Percentiles rank a stretch among this genome's conserved stretches.
phyloP scores from a whole-genome alignment of 2,329 filamentous ascomycete species.

The Fusarium falciforme region DNA sequence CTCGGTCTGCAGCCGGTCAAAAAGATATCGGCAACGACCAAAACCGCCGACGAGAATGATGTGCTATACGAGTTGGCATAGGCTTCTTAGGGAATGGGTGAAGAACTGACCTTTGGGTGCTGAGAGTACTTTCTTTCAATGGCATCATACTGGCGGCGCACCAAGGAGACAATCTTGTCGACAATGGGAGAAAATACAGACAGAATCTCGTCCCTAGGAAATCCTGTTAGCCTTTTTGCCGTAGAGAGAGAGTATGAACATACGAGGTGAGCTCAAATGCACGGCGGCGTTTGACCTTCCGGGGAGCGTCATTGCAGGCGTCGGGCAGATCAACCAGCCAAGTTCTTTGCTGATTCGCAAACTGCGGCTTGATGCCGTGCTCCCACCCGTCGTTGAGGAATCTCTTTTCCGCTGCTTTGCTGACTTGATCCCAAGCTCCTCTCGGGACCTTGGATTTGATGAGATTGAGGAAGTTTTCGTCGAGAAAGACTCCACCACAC shows the following conservation, averaged over 20 bases:
- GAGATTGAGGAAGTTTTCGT: constrained; percentile 49
- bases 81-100: neutral
- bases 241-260: neutral
- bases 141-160: constrained; percentile 39
- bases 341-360: constrained; percentile 13
- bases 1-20: constrained; percentile 12
- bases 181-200: constrained; percentile 40
- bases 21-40: constrained; percentile 48
- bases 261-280: constrained; percentile 12
- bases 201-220: constrained; percentile 34
- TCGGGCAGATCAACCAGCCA: constrained; percentile 39
- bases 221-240: neutral
- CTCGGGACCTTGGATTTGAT: constrained; percentile 40
- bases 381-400: constrained; percentile 47
- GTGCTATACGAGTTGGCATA: constrained; percentile 40
- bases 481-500: constrained; percentile 55
- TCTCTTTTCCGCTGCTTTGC: neutral
- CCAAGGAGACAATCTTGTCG: constrained; percentile 30
- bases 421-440: neutral
- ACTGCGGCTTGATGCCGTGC: constrained; percentile 44
- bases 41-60: constrained; percentile 55
- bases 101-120: constrained; percentile 42
- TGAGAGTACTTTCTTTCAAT: constrained; percentile 23
- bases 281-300: constrained; percentile 7
- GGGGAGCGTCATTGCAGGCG: rapidly evolving